phyloP scores from a whole-genome alignment of 2,329 filamentous ascomycete genomes.

The Esteya vermicola region DNA sequence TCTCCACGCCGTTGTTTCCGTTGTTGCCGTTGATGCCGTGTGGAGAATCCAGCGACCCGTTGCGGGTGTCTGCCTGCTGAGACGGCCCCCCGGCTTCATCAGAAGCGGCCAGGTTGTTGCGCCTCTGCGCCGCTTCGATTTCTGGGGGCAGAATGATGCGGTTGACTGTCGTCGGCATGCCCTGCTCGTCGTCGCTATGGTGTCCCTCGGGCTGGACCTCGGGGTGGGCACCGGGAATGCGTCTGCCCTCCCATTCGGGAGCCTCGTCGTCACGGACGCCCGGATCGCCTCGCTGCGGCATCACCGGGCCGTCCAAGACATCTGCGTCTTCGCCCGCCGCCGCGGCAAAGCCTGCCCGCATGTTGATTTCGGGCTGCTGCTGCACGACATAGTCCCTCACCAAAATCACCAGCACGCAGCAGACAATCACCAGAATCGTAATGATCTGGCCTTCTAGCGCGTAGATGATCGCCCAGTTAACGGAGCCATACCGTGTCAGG shows the following conservation, averaged over 20 bases:
- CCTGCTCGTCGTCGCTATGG: background rate
- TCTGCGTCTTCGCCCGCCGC: background rate
- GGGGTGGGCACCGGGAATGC: no score
- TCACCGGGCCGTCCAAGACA: background rate
- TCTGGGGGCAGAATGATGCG: background rate
- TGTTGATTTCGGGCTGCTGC: conserved; percentile 85
- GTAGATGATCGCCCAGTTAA: conserved; percentile 71
- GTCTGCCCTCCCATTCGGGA: no score
- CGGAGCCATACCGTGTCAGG: conserved; percentile 50
- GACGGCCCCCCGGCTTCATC: no score
- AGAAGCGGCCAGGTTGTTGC: background rate
- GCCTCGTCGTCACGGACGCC: no score
- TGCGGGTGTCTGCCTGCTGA: no score
- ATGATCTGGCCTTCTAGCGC: conserved; percentile 88
- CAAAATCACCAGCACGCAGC: conserved; percentile 91
- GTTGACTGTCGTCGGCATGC: background rate
- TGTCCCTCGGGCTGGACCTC: no score
- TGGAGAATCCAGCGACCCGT: no score
- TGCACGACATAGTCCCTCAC: conserved; percentile 97
- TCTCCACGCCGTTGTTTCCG: background rate
- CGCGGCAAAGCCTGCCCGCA: conserved; percentile 48
- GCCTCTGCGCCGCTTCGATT: background rate
- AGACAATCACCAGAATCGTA: conserved; percentile 78
- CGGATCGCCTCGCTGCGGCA: no score
- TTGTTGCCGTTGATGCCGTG: background rate